Base-by-base conservation (phyloP, 108 stramenopile genomes). In the Fragilaria radians region DNA sequence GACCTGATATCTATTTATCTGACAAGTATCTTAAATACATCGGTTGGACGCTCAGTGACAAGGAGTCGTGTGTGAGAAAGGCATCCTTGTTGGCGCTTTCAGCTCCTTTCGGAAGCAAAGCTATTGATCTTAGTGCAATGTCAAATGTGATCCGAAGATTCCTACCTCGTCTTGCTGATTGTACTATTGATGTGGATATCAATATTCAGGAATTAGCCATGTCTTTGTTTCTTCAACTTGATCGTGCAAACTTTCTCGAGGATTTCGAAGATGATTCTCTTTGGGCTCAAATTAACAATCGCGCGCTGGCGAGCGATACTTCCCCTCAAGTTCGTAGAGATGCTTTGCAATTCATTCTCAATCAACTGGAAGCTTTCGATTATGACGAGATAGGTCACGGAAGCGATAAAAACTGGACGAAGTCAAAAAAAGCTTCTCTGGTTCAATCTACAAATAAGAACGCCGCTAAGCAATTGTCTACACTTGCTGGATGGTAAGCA, bases 21-120 rank as follows among this genome's bases (percentile, higher is more conserved):
- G 81, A 88, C 65, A 87, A 83, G 52, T 94, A 88, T 65, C 81
- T 94, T 59, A 94, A 94, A 66, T 94, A 94, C 61, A 77, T 90
- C 54, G 93, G 89, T 42, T 94, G 93, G 93, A 83, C 89, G 85
- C 58, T 86, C 58, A 66, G 62, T 59, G 93, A 94, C 75, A 85
- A 84, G 65, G 73, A 70, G 25, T 58, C 59, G 2, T 25, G 21
- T 11, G 93, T 94, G 1, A 82, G 93, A 19, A n/a, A 66, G 3
- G 81, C 83, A 5, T 80, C 86, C 5, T 60, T 94, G 1, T 51
- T 65, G 21, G 88, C 79, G 5, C 57, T 94, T 3, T 58, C 71
- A 25, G 71, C 64, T 3, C 93, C 93, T 19, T 91, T 87, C 53
- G 48, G 57, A 7, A 66, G 65, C 7, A 65, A 78, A 28, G 42